A percentile compares a stretch with the other conserved stretches of the same genome.
phyloP scores from a whole-genome alignment of 768 basidiomycete species.

The Roridomyces roridus region DNA sequence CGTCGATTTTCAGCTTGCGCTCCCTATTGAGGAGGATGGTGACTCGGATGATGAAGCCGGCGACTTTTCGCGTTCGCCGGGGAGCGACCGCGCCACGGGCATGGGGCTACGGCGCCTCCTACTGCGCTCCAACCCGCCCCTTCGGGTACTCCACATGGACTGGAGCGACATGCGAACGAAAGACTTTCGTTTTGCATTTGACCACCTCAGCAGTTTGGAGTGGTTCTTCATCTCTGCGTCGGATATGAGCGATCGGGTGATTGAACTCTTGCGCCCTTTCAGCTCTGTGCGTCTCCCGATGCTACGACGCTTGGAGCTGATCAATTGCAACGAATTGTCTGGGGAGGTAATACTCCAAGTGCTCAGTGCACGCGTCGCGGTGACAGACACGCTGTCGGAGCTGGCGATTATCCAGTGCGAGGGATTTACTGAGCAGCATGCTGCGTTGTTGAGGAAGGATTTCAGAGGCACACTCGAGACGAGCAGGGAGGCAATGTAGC shows the following conservation, averaged over 20 bases:
- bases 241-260: slow-evolving; percentile 80
- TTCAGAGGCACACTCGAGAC: slow-evolving; percentile 1
- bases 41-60: slow-evolving; percentile 77
- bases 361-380: slow-evolving; percentile 52
- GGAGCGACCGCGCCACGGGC: slow-evolving; percentile 78
- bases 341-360: slow-evolving; percentile 64
- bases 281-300: slow-evolving; percentile 56
- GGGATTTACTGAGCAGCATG: slow-evolving; percentile 27
- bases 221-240: slow-evolving; percentile 80
- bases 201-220: slow-evolving; percentile 55
- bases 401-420: slow-evolving; percentile 49
- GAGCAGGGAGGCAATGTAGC: not conserved
- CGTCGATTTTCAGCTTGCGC: slow-evolving; percentile 56
- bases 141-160: slow-evolving; percentile 76
- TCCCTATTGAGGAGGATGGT: slow-evolving; percentile 54
- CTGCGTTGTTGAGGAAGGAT: slow-evolving; percentile 8
- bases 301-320: slow-evolving; percentile 57
- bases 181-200: slow-evolving; percentile 76
- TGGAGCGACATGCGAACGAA: slow-evolving; percentile 86
- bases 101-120: slow-evolving; percentile 79
- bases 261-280: slow-evolving; percentile 60
- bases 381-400: slow-evolving; percentile 42
- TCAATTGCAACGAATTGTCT: slow-evolving; percentile 67
- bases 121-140: slow-evolving; percentile 63
- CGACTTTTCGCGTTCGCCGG: slow-evolving; percentile 80